phyloP scores from a whole-genome alignment of 1,284 basidiomycete species.

The Wallemia ichthyophaga region DNA sequence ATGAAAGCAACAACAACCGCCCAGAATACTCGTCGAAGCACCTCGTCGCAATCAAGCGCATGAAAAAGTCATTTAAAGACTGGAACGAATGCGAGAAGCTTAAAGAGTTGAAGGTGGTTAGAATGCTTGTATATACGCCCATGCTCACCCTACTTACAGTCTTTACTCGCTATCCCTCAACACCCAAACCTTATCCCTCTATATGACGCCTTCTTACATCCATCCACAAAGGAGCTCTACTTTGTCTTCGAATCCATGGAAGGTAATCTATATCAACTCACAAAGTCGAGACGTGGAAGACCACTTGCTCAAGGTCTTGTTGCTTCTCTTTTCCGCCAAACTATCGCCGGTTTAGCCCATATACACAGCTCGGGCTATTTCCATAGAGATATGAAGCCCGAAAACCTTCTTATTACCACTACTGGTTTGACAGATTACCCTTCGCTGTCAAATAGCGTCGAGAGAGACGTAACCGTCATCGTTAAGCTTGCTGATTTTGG shows the following conservation, averaged over 20 bases:
- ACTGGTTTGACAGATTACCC: constrained; percentile 84
- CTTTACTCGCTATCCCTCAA: constrained; percentile 66
- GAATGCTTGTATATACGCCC: constrained; percentile 3
- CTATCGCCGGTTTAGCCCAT: constrained; percentile 64
- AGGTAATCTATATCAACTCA: constrained; percentile 96
- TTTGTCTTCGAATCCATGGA: constrained; percentile 99
- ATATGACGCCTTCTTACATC: constrained; percentile 93
- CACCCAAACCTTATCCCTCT: constrained; percentile 95
- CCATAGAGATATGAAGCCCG: constrained; percentile 98
- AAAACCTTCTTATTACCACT: constrained; percentile 98
- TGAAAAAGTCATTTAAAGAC: constrained; percentile 90
- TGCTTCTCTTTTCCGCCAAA: constrained; percentile 79
- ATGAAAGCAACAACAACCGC: not conserved
- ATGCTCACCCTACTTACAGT: constrained; percentile 23
- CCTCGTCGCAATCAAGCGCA: constrained; percentile 87
- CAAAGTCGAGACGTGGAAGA: constrained; percentile 80
- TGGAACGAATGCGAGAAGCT: constrained; percentile 89
- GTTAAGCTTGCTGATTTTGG: constrained; percentile 98
- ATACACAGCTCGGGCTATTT: constrained; percentile 84
- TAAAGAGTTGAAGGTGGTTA: constrained; percentile 66
- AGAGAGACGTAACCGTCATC: constrained; percentile 84
- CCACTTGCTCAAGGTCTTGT: constrained; percentile 81
- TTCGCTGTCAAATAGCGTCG: constrained; percentile 21
- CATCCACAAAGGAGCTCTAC: constrained; percentile 75
- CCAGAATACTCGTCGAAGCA: constrained; percentile 84